phyloP scores from a whole-genome alignment of 1,284 basidiomycete genomes.

The Vanrija sp. region DNA sequence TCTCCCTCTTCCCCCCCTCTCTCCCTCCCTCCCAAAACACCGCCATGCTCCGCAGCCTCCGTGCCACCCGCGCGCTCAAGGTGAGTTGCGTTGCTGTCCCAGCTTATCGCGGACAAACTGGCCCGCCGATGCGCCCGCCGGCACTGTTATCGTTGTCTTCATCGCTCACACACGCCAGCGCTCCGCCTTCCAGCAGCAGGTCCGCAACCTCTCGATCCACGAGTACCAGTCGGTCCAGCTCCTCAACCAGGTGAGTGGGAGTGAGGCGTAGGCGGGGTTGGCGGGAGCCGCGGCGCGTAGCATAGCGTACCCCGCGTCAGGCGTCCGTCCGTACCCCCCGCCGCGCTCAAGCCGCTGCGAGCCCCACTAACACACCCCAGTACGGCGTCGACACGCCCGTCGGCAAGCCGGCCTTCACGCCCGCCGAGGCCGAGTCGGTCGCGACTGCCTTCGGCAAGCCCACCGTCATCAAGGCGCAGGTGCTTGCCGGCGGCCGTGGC shows the following conservation, averaged over 20 bases:
- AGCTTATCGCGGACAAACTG: background rate
- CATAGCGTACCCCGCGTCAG: no score
- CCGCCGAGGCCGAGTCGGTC: conserved; percentile 84
- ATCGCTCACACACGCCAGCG: background rate
- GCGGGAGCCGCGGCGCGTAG: no score
- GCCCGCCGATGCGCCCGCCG: background rate
- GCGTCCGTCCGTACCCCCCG: background rate
- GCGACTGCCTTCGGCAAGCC: conserved; percentile 79
- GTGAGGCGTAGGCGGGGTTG: background rate
- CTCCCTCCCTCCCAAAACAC: background rate
- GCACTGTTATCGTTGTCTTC: background rate
- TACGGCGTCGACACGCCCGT: conserved; percentile 97
- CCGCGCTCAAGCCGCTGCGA: background rate
- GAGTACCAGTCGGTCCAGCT: conserved; percentile 96
- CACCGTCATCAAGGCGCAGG: conserved; percentile 94
- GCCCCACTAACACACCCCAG: conserved; percentile 50
- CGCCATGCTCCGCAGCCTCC: conserved; percentile 20
- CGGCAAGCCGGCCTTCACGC: conserved; percentile 78
- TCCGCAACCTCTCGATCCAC: conserved; percentile 90
- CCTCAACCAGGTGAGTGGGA: conserved; percentile 72
- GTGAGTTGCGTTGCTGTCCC: background rate
- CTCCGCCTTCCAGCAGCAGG: conserved; percentile 16
- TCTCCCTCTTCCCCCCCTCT: background rate
- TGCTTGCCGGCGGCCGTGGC: conserved; percentile 95
- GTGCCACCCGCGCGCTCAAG: conserved; percentile 10